Evolutionary conservation across 306 rosid genomes (phyloP).

Genomic region (Inga oerstediana): DNA sequence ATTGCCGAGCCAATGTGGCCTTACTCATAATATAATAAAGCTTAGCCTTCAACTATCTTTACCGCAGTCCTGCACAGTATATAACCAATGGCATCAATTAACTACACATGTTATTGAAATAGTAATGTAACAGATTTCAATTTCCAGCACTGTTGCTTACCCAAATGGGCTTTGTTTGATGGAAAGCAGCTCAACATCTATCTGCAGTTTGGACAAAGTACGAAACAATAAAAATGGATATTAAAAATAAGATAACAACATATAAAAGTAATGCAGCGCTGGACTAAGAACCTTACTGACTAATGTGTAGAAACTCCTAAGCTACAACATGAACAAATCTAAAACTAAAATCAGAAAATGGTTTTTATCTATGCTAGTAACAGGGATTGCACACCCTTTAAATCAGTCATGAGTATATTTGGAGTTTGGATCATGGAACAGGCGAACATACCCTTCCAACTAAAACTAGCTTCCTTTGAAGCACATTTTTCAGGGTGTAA

Average conservation of each 20-base stretch:
- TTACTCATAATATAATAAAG: slow-evolving; percentile 19
- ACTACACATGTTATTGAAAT: neutral
- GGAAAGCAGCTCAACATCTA: slow-evolving; percentile 84
- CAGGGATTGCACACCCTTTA: neutral
- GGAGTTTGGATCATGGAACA: slow-evolving; percentile 17
- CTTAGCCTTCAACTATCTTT: slow-evolving; percentile 84
- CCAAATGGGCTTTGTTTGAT: slow-evolving; percentile 96
- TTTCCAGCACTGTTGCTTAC: slow-evolving; percentile 49
- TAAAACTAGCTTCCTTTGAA: neutral
- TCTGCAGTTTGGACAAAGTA: slow-evolving; percentile 47
- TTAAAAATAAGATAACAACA: slow-evolving; percentile 10
- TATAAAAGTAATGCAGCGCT: slow-evolving; percentile 1
- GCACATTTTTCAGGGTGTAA: neutral
- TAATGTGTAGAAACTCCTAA: slow-evolving; percentile 25
- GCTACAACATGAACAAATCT: neutral
- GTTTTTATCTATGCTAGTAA: neutral
- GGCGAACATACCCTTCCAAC: neutral
- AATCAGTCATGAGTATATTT: neutral
- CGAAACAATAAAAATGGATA: slow-evolving; percentile 35
- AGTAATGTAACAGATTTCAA: neutral
- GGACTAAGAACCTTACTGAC: neutral
- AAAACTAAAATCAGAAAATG: neutral
- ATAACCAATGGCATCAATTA: slow-evolving; percentile 31
- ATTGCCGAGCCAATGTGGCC: neutral
- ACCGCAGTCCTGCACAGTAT: slow-evolving; percentile 67